Evolutionary conservation across 2,329 filamentous ascomycete genomes (phyloP).

Genomic region (Aplosporella prunicola): DNA sequence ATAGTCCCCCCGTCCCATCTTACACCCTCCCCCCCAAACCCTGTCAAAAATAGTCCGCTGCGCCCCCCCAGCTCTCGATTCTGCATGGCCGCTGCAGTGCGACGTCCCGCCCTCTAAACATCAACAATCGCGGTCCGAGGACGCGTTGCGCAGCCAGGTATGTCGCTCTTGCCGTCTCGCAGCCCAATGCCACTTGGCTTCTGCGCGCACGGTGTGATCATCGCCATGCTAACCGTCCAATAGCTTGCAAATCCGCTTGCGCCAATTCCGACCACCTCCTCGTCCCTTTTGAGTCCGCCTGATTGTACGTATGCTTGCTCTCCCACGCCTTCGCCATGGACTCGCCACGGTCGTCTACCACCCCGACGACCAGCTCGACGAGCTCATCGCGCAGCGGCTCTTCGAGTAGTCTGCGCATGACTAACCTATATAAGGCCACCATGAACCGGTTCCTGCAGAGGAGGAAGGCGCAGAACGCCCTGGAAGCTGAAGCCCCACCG

Average conservation of each 20-base stretch:
- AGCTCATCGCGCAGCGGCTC: constrained; percentile 6
- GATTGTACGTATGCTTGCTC: background rate
- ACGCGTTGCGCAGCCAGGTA: constrained; percentile 6
- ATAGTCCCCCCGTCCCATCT: constrained; percentile 1
- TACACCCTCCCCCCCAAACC: background rate
- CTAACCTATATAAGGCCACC: constrained; percentile 15
- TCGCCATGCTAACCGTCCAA: too few species aligned
- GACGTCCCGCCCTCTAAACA: constrained; percentile 10
- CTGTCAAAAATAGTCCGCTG: background rate
- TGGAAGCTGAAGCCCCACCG: constrained; percentile 15
- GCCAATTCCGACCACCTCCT: too few species aligned
- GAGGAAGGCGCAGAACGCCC: constrained; percentile 58
- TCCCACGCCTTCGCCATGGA: constrained; percentile 1
- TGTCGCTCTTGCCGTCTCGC: too few species aligned
- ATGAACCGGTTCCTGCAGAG: constrained; percentile 75
- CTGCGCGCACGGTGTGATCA: too few species aligned
- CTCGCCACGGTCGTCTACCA: background rate
- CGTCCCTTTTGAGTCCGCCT: too few species aligned
- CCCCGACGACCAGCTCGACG: constrained; percentile 1
- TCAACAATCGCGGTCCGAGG: constrained; percentile 7
- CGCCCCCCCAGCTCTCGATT: constrained; percentile 3
- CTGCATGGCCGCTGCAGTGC: constrained; percentile 12
- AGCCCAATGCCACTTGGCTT: too few species aligned
- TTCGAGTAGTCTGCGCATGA: constrained; percentile 1
- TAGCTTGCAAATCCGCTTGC: too few species aligned